These are phyloP conservation scores for Alternaria brassicicola DNA, from an alignment of 2,329 filamentous ascomycete genomes.

Conservation along the genomic window DNA sequence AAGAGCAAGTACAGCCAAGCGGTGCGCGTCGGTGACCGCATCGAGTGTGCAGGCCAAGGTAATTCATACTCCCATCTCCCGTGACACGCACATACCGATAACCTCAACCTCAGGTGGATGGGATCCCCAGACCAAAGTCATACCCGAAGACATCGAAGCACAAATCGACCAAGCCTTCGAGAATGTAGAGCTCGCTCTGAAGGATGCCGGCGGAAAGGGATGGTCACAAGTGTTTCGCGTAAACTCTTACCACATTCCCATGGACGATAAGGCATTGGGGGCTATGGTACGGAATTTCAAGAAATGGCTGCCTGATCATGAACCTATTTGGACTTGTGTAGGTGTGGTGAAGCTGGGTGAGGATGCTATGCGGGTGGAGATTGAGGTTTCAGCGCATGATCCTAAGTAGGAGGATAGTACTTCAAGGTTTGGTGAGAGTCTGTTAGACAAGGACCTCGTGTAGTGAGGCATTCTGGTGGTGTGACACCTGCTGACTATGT, in stretches of 20 bases:
- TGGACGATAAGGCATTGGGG: slow-evolving; percentile 25
- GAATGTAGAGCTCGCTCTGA: slow-evolving; percentile 62
- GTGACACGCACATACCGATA: background rate
- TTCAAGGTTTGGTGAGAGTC: background rate
- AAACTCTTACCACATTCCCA: slow-evolving; percentile 30
- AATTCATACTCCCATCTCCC: background rate
- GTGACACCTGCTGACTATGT: background rate
- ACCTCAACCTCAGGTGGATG: slow-evolving; percentile 40
- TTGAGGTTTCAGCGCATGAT: slow-evolving; percentile 29
- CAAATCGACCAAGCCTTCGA: slow-evolving; percentile 57
- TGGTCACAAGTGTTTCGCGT: slow-evolving; percentile 59
- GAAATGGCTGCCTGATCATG: slow-evolving; percentile 35
- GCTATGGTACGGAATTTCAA: slow-evolving; percentile 29
- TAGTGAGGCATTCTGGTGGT: background rate
- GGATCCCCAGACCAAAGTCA: slow-evolving; percentile 31
- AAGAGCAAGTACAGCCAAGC: slow-evolving; percentile 45
- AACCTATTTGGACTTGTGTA: slow-evolving; percentile 32
- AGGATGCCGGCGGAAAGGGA: slow-evolving; percentile 61
- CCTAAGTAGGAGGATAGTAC: background rate
- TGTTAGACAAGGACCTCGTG: background rate
- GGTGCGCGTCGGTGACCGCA: slow-evolving; percentile 44
- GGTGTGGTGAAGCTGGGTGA: slow-evolving; percentile 28
- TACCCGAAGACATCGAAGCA: slow-evolving; percentile 29
- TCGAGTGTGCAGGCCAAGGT: slow-evolving; percentile 50
- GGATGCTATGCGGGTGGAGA: slow-evolving; percentile 51